A percentile compares a stretch with the other conserved stretches of the same genome.
phyloP scores from a whole-genome alignment of 2,329 filamentous ascomycete species.

The Paecilomyces sp. region DNA sequence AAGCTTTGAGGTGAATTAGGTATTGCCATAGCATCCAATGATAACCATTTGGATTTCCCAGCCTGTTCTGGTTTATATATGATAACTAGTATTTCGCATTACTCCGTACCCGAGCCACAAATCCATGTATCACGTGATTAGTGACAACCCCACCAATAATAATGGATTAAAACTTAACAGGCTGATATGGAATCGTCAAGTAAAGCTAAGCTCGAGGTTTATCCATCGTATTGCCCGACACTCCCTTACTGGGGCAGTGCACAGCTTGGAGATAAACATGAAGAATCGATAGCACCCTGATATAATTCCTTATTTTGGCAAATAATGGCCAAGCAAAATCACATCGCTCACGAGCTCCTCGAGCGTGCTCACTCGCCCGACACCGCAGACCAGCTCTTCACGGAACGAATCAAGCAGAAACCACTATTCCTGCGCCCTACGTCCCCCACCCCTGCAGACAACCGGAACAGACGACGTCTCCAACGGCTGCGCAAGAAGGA shows the following conservation, averaged over 20 bases:
- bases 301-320: background rate
- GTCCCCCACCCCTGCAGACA: constrained; percentile 55
- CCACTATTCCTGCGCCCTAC: constrained; percentile 72
- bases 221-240: background rate
- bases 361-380: constrained; percentile 71
- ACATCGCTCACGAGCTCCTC: constrained; percentile 60
- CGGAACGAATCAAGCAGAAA: constrained; percentile 75
- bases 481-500: constrained; percentile 41
- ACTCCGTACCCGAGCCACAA: too few relatives aligned
- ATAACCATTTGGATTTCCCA: background rate
- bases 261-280: background rate
- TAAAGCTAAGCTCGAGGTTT: background rate
- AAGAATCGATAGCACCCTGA: background rate
- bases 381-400: constrained; percentile 63
- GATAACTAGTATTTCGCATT: too few relatives aligned
- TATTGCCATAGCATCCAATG: background rate
- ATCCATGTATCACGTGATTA: background rate
- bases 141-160: background rate
- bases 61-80: too few relatives aligned
- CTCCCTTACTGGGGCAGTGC: background rate
- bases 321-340: constrained; percentile 14
- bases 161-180: background rate
- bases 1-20: too few relatives aligned
- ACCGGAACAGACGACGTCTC: constrained; percentile 47
- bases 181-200: background rate